These are phyloP conservation scores for Entomortierella parvispora DNA, from an alignment of 192 early-diverging fungal genomes.

Conservation along the genomic window DNA sequence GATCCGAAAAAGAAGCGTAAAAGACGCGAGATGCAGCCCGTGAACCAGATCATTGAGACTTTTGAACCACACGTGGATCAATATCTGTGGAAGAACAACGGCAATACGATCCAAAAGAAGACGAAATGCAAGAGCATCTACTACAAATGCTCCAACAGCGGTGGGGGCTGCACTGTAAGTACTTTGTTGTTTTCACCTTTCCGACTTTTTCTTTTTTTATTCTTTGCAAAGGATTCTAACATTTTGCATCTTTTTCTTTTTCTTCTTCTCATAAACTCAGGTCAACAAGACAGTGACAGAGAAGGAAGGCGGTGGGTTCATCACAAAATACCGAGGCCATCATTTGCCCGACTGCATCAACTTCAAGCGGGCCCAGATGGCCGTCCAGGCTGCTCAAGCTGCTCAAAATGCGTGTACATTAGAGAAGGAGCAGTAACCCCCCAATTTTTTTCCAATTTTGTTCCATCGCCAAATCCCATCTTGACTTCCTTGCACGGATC, in stretches of 20 bases:
- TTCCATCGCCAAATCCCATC: not conserved
- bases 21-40: conserved; percentile 68
- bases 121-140: conserved; percentile 68
- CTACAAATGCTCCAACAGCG: conserved; percentile 69
- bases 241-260: not conserved
- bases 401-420: conserved; percentile 12
- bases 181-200: not conserved
- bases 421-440: conserved; percentile 9
- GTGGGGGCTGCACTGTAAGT: conserved; percentile 54
- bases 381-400: conserved; percentile 16
- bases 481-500: too few relatives aligned
- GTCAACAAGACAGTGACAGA: conserved; percentile 69
- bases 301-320: conserved; percentile 59
- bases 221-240: not conserved
- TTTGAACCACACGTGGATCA: conserved; percentile 59
- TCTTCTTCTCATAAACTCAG: conserved; percentile 1
- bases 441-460: not conserved
- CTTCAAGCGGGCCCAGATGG: conserved; percentile 50
- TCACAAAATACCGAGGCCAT: conserved; percentile 67
- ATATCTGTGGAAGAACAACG: conserved; percentile 69
- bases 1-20: conserved; percentile 59
- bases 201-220: conserved; percentile 17
- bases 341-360: conserved; percentile 63
- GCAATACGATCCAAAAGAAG: conserved; percentile 67
- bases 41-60: conserved; percentile 68